A percentile compares a stretch with the other conserved stretches of the same genome.
phyloP scores from a whole-genome alignment of 306 rosid species.

The Prunus dulcis region DNA sequence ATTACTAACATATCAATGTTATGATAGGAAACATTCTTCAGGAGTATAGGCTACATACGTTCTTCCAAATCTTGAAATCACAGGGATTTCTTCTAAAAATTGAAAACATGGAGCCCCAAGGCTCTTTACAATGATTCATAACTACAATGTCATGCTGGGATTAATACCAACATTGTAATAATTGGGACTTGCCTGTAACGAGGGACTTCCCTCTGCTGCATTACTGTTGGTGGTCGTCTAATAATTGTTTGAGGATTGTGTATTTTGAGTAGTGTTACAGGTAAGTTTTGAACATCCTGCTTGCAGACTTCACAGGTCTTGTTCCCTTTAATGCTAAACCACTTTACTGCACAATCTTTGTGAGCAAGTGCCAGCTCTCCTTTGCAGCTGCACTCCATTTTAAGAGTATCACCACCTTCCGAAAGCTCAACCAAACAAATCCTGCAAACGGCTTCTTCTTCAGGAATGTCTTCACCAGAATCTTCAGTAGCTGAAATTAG shows the following conservation, averaged over 20 bases:
- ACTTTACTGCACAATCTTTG: conserved; percentile 87
- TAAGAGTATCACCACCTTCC: conserved; percentile 78
- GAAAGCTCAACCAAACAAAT: conserved; percentile 77
- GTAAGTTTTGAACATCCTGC: conserved; percentile 72
- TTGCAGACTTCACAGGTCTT: conserved; percentile 87
- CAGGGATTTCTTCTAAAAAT: neutral
- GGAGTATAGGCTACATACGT: neutral
- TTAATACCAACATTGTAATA: neutral
- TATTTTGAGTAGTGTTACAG: conserved; percentile 75
- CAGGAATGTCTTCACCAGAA: conserved; percentile 84
- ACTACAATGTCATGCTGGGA: neutral
- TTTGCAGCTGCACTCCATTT: conserved; percentile 96
- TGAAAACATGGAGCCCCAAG: neutral
- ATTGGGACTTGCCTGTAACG: conserved; percentile 56
- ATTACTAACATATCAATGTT: neutral
- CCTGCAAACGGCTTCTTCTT: conserved; percentile 94
- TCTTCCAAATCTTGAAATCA: too few species aligned
- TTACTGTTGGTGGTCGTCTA: conserved; percentile 33
- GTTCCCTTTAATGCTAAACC: conserved; percentile 96
- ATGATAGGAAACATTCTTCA: neutral
- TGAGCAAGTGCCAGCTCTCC: conserved; percentile 97
- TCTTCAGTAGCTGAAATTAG: conserved; percentile 55
- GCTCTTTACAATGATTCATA: neutral
- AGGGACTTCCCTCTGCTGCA: conserved; percentile 38
- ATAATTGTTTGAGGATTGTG: conserved; percentile 36